These are phyloP conservation scores for Trichoderma endophyticum DNA, from an alignment of 2,329 filamentous ascomycete genomes.

Conservation along the genomic window DNA sequence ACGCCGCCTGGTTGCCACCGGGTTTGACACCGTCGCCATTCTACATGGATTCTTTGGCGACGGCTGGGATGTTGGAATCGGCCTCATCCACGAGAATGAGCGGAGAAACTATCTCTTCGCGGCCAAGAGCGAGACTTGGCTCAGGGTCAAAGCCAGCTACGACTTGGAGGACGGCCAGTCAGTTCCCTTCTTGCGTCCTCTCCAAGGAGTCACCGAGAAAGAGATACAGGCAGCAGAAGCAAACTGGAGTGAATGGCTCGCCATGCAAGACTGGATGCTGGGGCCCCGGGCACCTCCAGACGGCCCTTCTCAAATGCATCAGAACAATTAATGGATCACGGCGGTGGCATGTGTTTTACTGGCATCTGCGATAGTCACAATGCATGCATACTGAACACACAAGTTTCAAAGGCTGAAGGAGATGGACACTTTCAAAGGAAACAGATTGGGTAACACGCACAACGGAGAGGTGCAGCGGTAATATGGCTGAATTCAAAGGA, in stretches of 20 bases:
- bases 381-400: not conserved
- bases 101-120: slow-evolving; percentile 93
- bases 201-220: slow-evolving; percentile 71
- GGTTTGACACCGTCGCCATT: slow-evolving; percentile 82
- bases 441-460: not conserved
- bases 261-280: slow-evolving; percentile 99
- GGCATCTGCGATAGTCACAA: not conserved
- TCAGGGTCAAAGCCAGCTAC: slow-evolving; percentile 84
- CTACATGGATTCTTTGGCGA: slow-evolving; percentile 97
- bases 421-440: not conserved
- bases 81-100: slow-evolving; percentile 82
- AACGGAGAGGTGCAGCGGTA: not conserved
- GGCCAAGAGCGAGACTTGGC: slow-evolving; percentile 88
- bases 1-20: slow-evolving; percentile 83
- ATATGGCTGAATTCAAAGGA: not conserved
- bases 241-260: slow-evolving; percentile 90
- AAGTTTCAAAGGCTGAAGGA: no score
- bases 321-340: slow-evolving; percentile 25
- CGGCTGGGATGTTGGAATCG: slow-evolving; percentile 78
- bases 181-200: slow-evolving; percentile 79
- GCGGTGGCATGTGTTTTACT: not conserved
- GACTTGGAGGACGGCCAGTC: slow-evolving; percentile 81
- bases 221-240: slow-evolving; percentile 82
- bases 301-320: slow-evolving; percentile 31
- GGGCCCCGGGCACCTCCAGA: slow-evolving; percentile 65